Base-by-base conservation (phyloP, 305 asterid genomes). In the Fraxinus greggii region DNA sequence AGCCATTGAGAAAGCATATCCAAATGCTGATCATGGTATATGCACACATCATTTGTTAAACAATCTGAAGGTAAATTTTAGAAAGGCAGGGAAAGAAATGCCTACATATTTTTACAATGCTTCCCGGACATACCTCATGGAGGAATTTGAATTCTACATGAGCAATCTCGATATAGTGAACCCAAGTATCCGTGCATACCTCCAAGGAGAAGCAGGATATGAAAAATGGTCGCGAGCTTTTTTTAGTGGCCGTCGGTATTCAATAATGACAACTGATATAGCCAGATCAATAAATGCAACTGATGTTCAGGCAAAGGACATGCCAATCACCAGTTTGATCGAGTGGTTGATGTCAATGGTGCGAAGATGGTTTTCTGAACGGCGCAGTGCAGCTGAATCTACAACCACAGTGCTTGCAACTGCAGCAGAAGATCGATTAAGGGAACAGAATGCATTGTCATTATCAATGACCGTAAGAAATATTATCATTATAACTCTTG, bases 61-160 rank as follows among this genome's bases (percentile, higher is more conserved):
- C 74, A 24, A 67, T 67, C 21, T 67, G 36, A 67, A 67, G 74
- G 35, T 9, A 67, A 67, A 24, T 67, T 67, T 67, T 21, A 67
- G 74, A 28, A 67, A 67, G 74, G 74, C 74, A 28, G 74, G 74
- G 33, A 67, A 67, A 67, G 74, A 67, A 28, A 67, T 67, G 74
- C 74, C 74, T 24, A 67, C 33, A 5, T 67, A 67, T 26, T 28
- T 67, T 28, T 67, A 67, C 74, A 67, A 67, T 67, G 74, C 74
- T 26, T 67, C 74, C 7, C 33, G 74, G 28, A 32, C 74, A 10
- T 67, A 67, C 36, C 35, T 67, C 21, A 67, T 67, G 74, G 74
- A 67, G 74, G 74, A 67, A 67, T 67, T 67, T 28, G 74, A 67
- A 28, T 67, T 67, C 74, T 67, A 26, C 4, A 67, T 67, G 74